A percentile compares a stretch with the other conserved stretches of the same genome.
Conservation (phyloP, 2,329 filamentous ascomycete genomes). For the Hypomyces rosellus region DNA sequence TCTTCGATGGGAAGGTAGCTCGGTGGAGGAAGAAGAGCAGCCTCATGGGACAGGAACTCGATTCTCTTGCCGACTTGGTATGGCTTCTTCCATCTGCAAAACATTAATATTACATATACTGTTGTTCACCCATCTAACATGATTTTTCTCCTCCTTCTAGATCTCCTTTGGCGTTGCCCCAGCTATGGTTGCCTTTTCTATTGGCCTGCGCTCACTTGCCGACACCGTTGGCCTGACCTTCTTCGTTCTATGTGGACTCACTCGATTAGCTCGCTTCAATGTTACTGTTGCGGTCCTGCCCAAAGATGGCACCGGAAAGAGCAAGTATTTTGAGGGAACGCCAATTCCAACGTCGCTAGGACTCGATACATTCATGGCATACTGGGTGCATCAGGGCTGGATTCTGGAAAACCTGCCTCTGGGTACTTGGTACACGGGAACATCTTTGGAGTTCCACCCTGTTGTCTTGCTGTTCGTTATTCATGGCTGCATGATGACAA, state of each 20-base stretch:
- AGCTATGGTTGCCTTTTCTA: conserved; percentile 77
- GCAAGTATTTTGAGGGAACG: conserved; percentile 92
- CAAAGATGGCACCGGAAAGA: conserved; percentile 88
- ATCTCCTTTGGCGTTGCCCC: conserved; percentile 94
- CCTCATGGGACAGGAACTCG: conserved; percentile 95
- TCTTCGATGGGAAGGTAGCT: conserved; percentile 94
- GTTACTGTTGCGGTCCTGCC: conserved; percentile 85
- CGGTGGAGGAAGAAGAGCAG: conserved; percentile 95
- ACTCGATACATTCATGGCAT: conserved; percentile 79
- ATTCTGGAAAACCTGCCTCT: conserved; percentile 71
- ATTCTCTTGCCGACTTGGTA: conserved; percentile 93
- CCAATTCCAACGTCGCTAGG: conserved; percentile 87
- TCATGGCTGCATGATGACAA: conserved; percentile 93
- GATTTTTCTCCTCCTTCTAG: conserved; percentile 37
- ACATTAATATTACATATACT: background rate
- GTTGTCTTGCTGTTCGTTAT: conserved; percentile 71
- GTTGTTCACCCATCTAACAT: conserved; percentile 1
- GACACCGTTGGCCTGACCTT: conserved; percentile 77
- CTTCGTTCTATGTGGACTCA: conserved; percentile 92
- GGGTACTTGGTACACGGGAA: conserved; percentile 62
- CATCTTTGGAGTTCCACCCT: conserved; percentile 76
- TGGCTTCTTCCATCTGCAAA: conserved; percentile 17
- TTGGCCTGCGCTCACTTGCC: conserved; percentile 76
- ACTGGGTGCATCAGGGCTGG: conserved; percentile 79
- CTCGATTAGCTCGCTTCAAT: conserved; percentile 92